A percentile compares a stretch with the other conserved stretches of the same genome.
Conservation (phyloP, 1,284 basidiomycete species). For the Ustilago lituana region DNA sequence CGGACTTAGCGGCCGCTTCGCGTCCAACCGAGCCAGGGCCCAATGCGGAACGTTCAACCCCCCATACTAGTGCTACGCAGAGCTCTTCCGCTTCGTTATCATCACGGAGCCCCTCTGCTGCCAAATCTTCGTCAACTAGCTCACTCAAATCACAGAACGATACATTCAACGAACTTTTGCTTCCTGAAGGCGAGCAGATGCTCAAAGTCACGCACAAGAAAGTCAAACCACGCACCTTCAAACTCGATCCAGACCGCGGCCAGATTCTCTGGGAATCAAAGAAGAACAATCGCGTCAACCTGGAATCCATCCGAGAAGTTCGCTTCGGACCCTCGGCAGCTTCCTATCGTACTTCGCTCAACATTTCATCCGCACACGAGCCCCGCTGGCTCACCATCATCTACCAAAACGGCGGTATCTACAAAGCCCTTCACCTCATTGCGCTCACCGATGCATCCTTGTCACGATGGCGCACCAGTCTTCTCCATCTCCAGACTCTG, state of each 20-base stretch:
- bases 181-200: conserved; percentile 71
- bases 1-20: neutral
- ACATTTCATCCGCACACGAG: conserved; percentile 69
- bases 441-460: conserved; percentile 78
- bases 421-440: conserved; percentile 91
- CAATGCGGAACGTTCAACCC: neutral
- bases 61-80: neutral
- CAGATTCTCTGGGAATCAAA: conserved; percentile 86
- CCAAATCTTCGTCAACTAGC: neutral
- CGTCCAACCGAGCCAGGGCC: neutral
- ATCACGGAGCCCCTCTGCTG: neutral
- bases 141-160: neutral
- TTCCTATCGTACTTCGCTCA: conserved; percentile 81
- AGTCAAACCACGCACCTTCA: conserved; percentile 79
- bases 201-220: conserved; percentile 88
- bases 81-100: neutral
- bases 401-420: conserved; percentile 79
- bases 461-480: conserved; percentile 70
- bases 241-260: conserved; percentile 80
- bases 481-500: conserved; percentile 68
- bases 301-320: conserved; percentile 90
- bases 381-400: conserved; percentile 79
- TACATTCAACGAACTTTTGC: conserved; percentile 9
- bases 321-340: conserved; percentile 80
- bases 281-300: conserved; percentile 78